These are phyloP conservation scores for Eutypella sp. DNA, from an alignment of 2,329 filamentous ascomycete species.

Conservation along the genomic window DNA sequence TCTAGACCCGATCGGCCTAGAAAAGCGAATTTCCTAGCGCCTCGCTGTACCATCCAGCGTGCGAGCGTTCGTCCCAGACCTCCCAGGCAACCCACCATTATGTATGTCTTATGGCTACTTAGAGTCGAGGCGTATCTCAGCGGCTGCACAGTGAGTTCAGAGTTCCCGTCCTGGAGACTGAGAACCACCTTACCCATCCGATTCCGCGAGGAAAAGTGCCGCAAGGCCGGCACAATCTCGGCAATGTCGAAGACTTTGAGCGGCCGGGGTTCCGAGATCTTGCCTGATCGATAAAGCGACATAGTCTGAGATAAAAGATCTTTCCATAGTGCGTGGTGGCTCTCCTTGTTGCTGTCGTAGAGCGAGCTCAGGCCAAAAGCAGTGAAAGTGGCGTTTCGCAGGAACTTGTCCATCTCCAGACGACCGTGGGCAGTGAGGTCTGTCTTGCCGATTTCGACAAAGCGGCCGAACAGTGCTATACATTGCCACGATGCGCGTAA, in stretches of 20 bases:
- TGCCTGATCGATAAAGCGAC: not conserved
- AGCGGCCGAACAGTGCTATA: slow-evolving; percentile 31
- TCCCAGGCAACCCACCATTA: slow-evolving; percentile 7
- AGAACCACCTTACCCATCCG: slow-evolving; percentile 7
- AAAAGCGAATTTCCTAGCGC: not conserved
- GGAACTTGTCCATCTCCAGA: slow-evolving; percentile 34
- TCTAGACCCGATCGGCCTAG: not conserved
- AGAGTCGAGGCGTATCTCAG: not conserved
- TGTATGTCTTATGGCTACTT: slow-evolving; percentile 2
- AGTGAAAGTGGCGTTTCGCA: slow-evolving; percentile 33
- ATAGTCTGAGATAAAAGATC: not conserved
- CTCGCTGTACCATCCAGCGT: not conserved
- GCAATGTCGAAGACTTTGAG: slow-evolving; percentile 1
- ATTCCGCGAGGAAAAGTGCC: not conserved
- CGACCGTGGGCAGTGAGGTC: slow-evolving; percentile 28
- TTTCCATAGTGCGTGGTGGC: not conserved
- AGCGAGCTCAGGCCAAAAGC: slow-evolving; percentile 29
- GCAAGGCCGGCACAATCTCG: slow-evolving; percentile 2
- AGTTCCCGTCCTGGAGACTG: slow-evolving; percentile 1
- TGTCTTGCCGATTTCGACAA: slow-evolving; percentile 35
- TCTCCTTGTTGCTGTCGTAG: slow-evolving; percentile 1
- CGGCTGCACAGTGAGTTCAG: not conserved
- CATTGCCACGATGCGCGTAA: slow-evolving; percentile 25
- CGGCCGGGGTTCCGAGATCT: not conserved
- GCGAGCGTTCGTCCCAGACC: not conserved